Percentiles rank a stretch among this genome's conserved stretches.
Evolutionary conservation across 495 filamentous ascomycete species (phyloP).

Genomic region (Cladorrhinum samala): DNA sequence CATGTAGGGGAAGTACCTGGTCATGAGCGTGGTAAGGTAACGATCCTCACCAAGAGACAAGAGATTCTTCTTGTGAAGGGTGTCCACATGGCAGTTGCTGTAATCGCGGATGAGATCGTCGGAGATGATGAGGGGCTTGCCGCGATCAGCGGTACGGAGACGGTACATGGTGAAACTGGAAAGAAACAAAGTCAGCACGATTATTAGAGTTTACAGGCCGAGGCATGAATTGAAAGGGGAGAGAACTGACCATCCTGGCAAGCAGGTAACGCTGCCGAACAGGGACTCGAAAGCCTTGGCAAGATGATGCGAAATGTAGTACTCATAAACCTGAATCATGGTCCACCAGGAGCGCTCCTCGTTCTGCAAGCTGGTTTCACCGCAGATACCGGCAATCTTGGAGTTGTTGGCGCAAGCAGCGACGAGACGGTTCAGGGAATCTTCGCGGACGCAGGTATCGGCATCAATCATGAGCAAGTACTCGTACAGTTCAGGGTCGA

Average conservation of each 20-base stretch:
- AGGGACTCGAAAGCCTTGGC: constrained; percentile 93
- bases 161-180: constrained; percentile 97
- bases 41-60: constrained; percentile 94
- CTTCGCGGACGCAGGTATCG: constrained; percentile 90
- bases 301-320: constrained; percentile 93
- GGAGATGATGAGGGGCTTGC: constrained; percentile 85
- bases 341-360: constrained; percentile 95
- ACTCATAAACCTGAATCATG: constrained; percentile 99
- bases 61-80: constrained; percentile 97
- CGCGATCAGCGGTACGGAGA: constrained; percentile 83
- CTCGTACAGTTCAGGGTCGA: constrained; percentile 95
- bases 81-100: constrained; percentile 80
- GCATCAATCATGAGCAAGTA: constrained; percentile 97
- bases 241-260: constrained; percentile 86
- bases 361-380: constrained; percentile 93
- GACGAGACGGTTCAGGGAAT: constrained; percentile 87
- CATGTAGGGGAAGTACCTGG: constrained; percentile 92
- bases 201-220: constrained; percentile 35
- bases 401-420: constrained; percentile 90
- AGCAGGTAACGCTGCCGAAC: constrained; percentile 93
- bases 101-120: constrained; percentile 84
- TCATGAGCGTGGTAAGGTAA: constrained; percentile 95
- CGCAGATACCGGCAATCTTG: constrained; percentile 95
- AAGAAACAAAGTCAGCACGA: no score
- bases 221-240: background rate